These are phyloP conservation scores for Agroathelia rolfsii DNA, from an alignment of 1,284 basidiomycete genomes.

Conservation along the genomic window DNA sequence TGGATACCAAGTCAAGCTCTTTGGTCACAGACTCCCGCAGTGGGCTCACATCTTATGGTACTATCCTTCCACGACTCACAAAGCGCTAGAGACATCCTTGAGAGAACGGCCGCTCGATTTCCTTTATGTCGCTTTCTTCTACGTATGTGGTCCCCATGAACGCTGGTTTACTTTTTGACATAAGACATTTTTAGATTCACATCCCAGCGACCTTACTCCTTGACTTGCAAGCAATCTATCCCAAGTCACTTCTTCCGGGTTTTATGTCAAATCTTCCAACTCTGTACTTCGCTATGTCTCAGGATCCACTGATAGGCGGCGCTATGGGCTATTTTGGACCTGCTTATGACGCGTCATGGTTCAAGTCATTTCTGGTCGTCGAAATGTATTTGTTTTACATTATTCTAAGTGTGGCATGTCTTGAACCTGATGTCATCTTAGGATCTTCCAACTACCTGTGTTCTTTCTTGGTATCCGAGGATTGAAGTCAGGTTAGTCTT, in stretches of 20 bases:
- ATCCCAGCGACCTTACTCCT: slow-evolving; percentile 56
- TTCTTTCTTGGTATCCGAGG: slow-evolving; percentile 61
- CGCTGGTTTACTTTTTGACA: no score
- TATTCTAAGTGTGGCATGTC: no score
- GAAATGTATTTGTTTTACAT: slow-evolving; percentile 43
- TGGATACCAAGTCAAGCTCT: no score
- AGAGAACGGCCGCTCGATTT: slow-evolving; percentile 58
- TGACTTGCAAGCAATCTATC: slow-evolving; percentile 66
- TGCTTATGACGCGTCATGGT: slow-evolving; percentile 35
- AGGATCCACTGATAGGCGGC: slow-evolving; percentile 55
- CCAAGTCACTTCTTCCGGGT: slow-evolving; percentile 36
- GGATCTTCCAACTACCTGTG: slow-evolving; percentile 68
- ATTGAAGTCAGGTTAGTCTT: slow-evolving; percentile 49
- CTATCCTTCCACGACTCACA: no score
- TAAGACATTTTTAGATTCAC: slow-evolving; percentile 48
- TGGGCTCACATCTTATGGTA: no score
- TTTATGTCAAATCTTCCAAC: slow-evolving; percentile 30
- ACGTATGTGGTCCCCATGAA: slow-evolving; percentile 30
- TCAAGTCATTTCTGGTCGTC: slow-evolving; percentile 51
- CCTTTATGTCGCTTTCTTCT: slow-evolving; percentile 54
- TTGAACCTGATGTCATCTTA: slow-evolving; percentile 19
- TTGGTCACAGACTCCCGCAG: no score
- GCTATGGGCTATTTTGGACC: slow-evolving; percentile 34
- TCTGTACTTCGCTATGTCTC: slow-evolving; percentile 40
- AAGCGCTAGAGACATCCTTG: no score